Evolutionary conservation across 768 basidiomycete genomes (phyloP), one percentile per base, ranked within the genome.

Genomic region (Leccinum fibrillosum): DNA sequence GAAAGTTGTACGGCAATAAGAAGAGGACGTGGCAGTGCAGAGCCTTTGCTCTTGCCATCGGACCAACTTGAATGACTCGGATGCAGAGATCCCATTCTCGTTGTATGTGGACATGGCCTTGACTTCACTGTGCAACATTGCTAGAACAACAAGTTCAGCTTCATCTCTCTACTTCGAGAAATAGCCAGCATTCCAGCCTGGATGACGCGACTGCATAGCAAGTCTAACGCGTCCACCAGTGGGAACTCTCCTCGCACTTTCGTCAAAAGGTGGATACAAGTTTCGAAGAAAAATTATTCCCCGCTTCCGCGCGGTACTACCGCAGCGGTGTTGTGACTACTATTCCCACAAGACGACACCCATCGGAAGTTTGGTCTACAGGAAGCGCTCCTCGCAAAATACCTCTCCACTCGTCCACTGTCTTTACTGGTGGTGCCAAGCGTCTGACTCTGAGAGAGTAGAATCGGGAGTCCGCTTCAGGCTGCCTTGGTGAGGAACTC

Each of bases 321-420:
- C 9, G 76, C 78, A 13, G 78, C 80, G 5, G 72, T 92, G 30
- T 86, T 95, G 64, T 82, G 85, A 7, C 72, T 94, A 4, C 74
- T 96, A n/a, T 95, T 94, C 66, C 93, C 94, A 0, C 86, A 94
- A 59, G 85, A 92, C 57, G 91, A 94, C 59, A 64, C 3, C 3
- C 72, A 80, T 15, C 78, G 94, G 23, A 84, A 84, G 69, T 95
- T 88, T 64, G 83, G 84, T 34, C 76, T 94, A 66, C 83, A 89
- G 68, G 92, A 94, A 74, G 73, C 76, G 13, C 78, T 73, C 34
- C 77, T 95, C 19, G 78, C 80, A 1, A 67, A 73, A 11, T 70
- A 78, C 28, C 75, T 95, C 0, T 76, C 77, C 1, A 80, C 49
- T 64, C 81, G 32, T 75, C 66, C 54, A 67, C 52, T 44, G 68